phyloP scores from a whole-genome alignment of 768 basidiomycete genomes.

The Psilocybe cyanescens region DNA sequence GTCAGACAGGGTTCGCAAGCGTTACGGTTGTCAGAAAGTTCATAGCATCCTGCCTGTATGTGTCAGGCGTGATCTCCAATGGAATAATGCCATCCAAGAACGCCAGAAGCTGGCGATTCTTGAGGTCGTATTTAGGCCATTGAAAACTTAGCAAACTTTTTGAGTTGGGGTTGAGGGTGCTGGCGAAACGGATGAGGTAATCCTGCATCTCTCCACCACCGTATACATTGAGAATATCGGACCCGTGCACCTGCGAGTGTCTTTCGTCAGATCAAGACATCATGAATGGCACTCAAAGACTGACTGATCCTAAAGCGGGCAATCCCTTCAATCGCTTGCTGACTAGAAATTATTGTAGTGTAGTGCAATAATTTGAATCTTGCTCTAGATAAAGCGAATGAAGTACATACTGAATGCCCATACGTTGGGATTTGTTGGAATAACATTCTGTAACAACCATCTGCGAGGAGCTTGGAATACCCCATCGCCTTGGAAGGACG shows the following conservation, averaged over 20 bases:
- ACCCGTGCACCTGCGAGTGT: conserved; percentile 37
- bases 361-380: neutral
- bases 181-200: conserved; percentile 48
- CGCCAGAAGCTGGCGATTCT: conserved; percentile 30
- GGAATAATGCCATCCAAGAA: conserved; percentile 33
- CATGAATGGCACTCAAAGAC: conserved; percentile 6
- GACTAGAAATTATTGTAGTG: conserved; percentile 32
- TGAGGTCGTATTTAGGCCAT: conserved; percentile 27
- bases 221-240: conserved; percentile 45
- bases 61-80: conserved; percentile 29
- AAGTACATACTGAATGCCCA: conserved; percentile 43
- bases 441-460: conserved; percentile 41
- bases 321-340: conserved; percentile 45
- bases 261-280: neutral
- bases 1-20: conserved; percentile 21
- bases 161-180: conserved; percentile 26
- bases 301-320: conserved; percentile 46
- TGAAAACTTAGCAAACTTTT: conserved; percentile 12
- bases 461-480: conserved; percentile 51
- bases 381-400: no score
- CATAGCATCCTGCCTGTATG: conserved; percentile 31
- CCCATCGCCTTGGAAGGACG: conserved; percentile 49
- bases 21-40: conserved; percentile 28
- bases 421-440: conserved; percentile 35
- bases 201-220: conserved; percentile 44